Evolutionary conservation across 495 filamentous ascomycete genomes (phyloP).

Genomic region (Penicillium atrosanguineum): DNA sequence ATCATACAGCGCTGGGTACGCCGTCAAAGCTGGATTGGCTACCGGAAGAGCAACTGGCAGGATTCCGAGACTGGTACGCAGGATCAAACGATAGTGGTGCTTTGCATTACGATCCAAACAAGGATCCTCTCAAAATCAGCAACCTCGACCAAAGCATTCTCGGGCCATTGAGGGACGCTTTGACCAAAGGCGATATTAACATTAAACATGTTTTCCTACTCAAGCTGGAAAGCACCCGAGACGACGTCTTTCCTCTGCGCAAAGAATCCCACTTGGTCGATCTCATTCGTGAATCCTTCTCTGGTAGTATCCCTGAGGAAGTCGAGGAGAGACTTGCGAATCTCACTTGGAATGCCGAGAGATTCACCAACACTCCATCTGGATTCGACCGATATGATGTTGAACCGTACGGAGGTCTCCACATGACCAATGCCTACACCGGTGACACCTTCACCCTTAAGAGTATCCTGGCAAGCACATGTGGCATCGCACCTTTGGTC

Average conservation of each 20-base stretch:
- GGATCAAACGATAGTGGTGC: background rate
- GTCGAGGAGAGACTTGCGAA: slow-evolving; percentile 27
- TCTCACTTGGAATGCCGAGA: slow-evolving; percentile 34
- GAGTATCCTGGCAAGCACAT: slow-evolving; percentile 37
- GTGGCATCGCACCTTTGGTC: slow-evolving; percentile 38
- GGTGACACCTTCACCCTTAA: slow-evolving; percentile 42
- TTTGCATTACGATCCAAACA: slow-evolving; percentile 33
- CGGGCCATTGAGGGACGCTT: slow-evolving; percentile 23
- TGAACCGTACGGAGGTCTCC: slow-evolving; percentile 35
- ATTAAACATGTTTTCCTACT: slow-evolving; percentile 41
- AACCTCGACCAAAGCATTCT: slow-evolving; percentile 38
- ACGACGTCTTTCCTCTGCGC: slow-evolving; percentile 42
- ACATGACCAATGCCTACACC: slow-evolving; percentile 33
- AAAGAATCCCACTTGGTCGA: slow-evolving; percentile 27
- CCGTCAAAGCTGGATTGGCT: slow-evolving; percentile 24
- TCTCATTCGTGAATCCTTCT: slow-evolving; percentile 26
- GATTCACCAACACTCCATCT: slow-evolving; percentile 28
- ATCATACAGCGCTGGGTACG: slow-evolving; percentile 20
- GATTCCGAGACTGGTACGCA: slow-evolving; percentile 30
- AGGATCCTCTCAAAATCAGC: slow-evolving; percentile 39
- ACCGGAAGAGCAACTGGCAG: slow-evolving; percentile 16
- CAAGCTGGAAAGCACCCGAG: slow-evolving; percentile 43
- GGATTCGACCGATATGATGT: slow-evolving; percentile 10
- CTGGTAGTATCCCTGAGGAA: slow-evolving; percentile 23
- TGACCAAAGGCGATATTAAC: slow-evolving; percentile 25